Base-by-base conservation (phyloP, 2,329 filamentous ascomycete species). In the Alternaria novae-zelandiae region DNA sequence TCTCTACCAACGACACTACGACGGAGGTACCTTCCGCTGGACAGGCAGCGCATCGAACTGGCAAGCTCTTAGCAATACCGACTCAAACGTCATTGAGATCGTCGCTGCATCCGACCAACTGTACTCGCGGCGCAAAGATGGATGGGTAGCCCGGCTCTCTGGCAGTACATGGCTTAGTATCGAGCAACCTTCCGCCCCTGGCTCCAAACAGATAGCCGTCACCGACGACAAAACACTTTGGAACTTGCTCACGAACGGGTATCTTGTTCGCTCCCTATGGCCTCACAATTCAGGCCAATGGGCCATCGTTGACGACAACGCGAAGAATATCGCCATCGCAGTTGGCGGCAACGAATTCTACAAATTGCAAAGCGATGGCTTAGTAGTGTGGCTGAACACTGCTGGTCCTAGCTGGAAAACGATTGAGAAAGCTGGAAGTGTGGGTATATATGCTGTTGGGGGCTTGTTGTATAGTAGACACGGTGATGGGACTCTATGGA, bases 271-370 rank as follows among this genome's bases (percentile, higher is more conserved):
- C 12, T 68, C 66, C 2, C 26, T 58, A 5, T 76, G 69, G 68
- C 74, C 74, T 1, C 70, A 76, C 30, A 61, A 58, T 5, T 54
- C 47, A 13, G 59, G 50, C 3, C 68, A 68, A 15, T 75, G 72
- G 71, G 62, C 67, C 13, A 61, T 73, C 41, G 72, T 77, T 23
- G 70, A 77, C 20, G n/a, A 46, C 2, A 74, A 74, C 49, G 23
- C 71, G 1, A 59, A 49, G 2, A 77, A 76, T 15, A 26, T 67
- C 9, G 68, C 60, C 4, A 75, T 77, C 25, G 69, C 72, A 6
- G 66, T 69, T 21, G 74, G 73, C 10, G 73, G 70, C 3, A 67
- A 74, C 4, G 70, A 75, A 10, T 74, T 77, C 57, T 77, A 75
- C 63, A 77, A 77, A 36, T 53, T 76, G 23, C 70, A 77, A 50